Percentiles rank a stretch among this genome's conserved stretches.
These are phyloP conservation scores for Furcasterigmium furcatum DNA, from an alignment of 2,329 filamentous ascomycete species.

Conservation along the genomic window DNA sequence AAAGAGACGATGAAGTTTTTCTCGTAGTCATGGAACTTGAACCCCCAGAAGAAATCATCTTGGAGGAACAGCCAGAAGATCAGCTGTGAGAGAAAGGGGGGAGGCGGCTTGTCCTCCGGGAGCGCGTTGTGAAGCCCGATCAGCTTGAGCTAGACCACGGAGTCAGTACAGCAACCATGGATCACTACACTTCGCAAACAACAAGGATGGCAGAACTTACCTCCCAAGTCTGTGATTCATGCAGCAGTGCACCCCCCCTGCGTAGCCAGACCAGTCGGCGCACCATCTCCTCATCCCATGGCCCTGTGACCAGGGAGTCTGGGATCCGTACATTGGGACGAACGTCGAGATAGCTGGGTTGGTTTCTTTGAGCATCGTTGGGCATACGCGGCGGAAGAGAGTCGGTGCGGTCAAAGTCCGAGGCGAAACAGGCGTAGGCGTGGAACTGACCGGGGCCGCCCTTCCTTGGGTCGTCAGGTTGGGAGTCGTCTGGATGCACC, in stretches of 20 bases:
- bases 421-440: constrained; percentile 26
- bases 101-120: neutral
- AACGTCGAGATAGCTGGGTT: constrained; percentile 24
- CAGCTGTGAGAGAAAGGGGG: neutral
- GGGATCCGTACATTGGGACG: constrained; percentile 37
- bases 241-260: constrained; percentile 30
- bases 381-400: too few relatives aligned
- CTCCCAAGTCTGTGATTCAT: constrained; percentile 36
- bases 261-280: constrained; percentile 44
- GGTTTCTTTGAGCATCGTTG: too few relatives aligned
- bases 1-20: too few relatives aligned
- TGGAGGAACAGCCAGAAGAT: neutral
- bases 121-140: neutral
- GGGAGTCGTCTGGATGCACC: constrained; percentile 15
- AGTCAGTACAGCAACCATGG: neutral
- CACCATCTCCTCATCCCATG: constrained; percentile 34
- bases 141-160: neutral
- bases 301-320: constrained; percentile 32
- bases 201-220: constrained; percentile 1
- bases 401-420: constrained; percentile 22
- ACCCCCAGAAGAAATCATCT: neutral
- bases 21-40: neutral
- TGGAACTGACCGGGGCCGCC: neutral
- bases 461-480: neutral
- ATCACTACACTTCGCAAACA: too few relatives aligned